phyloP scores from a whole-genome alignment of 108 stramenopile species.

The Schizochytrium sp. region DNA sequence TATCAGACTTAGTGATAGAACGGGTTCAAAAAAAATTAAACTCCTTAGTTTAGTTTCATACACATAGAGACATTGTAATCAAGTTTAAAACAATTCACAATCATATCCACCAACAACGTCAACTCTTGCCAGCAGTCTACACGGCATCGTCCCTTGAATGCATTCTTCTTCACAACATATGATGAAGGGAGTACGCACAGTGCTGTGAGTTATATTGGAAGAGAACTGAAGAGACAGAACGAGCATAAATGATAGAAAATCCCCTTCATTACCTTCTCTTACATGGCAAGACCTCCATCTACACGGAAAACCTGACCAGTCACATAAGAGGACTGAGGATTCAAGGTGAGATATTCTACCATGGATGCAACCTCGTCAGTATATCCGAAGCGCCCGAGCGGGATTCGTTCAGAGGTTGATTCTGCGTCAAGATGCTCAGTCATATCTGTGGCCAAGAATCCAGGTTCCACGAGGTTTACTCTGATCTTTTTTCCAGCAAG shows the following conservation, averaged over 20 bases:
- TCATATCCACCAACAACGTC: too few relatives aligned
- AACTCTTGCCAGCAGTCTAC: too few relatives aligned
- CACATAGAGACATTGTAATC: too few relatives aligned
- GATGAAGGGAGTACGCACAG: too few relatives aligned
- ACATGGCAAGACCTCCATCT: conserved; percentile 43
- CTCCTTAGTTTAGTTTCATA: too few relatives aligned
- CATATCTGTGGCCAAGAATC: conserved; percentile 47
- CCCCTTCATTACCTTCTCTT: not conserved
- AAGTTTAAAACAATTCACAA: too few relatives aligned
- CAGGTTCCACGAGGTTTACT: conserved; percentile 52
- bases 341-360: not conserved
- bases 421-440: conserved; percentile 2
- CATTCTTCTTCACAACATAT: too few relatives aligned
- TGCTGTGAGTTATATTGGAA: too few relatives aligned
- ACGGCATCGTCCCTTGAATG: too few relatives aligned
- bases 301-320: conserved; percentile 36
- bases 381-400: not conserved
- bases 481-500: not conserved
- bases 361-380: conserved; percentile 25
- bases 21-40: too few relatives aligned
- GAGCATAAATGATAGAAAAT: conserved; percentile 65
- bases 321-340: not conserved
- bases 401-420: not conserved
- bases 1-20: too few relatives aligned
- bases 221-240: not conserved